These are phyloP conservation scores for Suaeda aralocaspica DNA, from an alignment of 148 eudicot genomes.

Conservation along the genomic window DNA sequence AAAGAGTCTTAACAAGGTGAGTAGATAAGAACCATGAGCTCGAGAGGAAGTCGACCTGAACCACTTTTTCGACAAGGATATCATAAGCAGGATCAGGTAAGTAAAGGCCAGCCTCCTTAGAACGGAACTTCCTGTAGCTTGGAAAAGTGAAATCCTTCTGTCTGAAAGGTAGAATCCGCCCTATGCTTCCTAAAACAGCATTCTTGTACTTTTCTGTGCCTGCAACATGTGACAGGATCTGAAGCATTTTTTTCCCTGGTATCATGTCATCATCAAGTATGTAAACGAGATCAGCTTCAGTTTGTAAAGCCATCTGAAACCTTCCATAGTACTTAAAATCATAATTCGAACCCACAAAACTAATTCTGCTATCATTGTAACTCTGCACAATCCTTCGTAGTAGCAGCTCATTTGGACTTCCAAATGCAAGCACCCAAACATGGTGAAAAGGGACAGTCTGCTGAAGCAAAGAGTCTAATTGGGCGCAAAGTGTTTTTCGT, in stretches of 20 bases:
- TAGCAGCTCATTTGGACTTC: slow-evolving; percentile 72
- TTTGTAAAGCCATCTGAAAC: slow-evolving; percentile 91
- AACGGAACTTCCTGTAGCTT: slow-evolving; percentile 78
- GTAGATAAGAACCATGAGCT: slow-evolving; percentile 95
- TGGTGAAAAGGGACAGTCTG: slow-evolving; percentile 92
- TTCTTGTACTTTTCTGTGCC: slow-evolving; percentile 87
- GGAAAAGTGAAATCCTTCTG: slow-evolving; percentile 92
- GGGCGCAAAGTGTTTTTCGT: slow-evolving; percentile 82
- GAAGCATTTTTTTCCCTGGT: slow-evolving; percentile 82
- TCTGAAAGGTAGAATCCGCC: slow-evolving; percentile 85
- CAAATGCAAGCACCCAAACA: slow-evolving; percentile 91
- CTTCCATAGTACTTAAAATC: slow-evolving; percentile 98
- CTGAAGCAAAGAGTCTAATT: slow-evolving; percentile 74
- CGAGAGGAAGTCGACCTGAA: slow-evolving; percentile 91
- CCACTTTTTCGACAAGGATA: slow-evolving; percentile 66
- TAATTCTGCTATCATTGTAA: slow-evolving; percentile 74
- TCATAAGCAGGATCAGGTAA: slow-evolving; percentile 97
- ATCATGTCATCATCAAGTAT: slow-evolving; percentile 95
- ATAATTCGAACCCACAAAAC: slow-evolving; percentile 73
- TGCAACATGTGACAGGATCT: slow-evolving; percentile 80
- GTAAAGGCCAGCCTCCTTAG: slow-evolving; percentile 95
- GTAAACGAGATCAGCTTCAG: slow-evolving; percentile 80
- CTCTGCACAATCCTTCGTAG: slow-evolving; percentile 65
- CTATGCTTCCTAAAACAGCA: slow-evolving; percentile 88
- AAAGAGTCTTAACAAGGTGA: slow-evolving; percentile 79